A percentile compares a stretch with the other conserved stretches of the same genome.
These are phyloP conservation scores for Podospora fimiseda DNA, from an alignment of 495 filamentous ascomycete species.

Conservation along the genomic window DNA sequence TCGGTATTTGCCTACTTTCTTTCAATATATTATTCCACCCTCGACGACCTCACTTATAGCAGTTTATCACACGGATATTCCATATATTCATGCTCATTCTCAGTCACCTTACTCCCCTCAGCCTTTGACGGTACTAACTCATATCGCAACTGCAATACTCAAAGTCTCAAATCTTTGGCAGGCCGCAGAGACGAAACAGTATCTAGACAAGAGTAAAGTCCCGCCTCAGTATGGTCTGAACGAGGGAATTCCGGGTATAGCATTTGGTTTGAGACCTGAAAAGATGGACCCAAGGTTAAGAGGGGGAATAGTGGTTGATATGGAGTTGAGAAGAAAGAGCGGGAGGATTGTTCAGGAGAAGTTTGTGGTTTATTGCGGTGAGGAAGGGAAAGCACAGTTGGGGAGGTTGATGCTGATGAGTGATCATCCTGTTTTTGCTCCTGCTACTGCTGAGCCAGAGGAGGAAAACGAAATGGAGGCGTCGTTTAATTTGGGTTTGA, in stretches of 20 bases:
- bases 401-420: conserved; percentile 52
- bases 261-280: conserved; percentile 47
- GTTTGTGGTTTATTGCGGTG: conserved; percentile 47
- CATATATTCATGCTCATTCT: conserved; percentile 27
- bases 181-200: conserved; percentile 57
- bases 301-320: conserved; percentile 64
- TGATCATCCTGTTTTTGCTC: conserved; percentile 65
- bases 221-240: conserved; percentile 71
- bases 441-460: conserved; percentile 34
- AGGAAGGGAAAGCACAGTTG: background rate
- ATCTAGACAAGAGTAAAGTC: conserved; percentile 60
- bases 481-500: conserved; percentile 81
- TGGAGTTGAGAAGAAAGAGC: conserved; percentile 77
- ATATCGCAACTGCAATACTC: conserved; percentile 48
- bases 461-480: conserved; percentile 51
- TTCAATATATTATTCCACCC: conserved; percentile 49
- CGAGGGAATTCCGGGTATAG: conserved; percentile 67
- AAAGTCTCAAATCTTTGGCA: conserved; percentile 56
- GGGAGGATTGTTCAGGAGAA: conserved; percentile 71
- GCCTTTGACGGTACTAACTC: conserved; percentile 52
- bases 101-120: conserved; percentile 53
- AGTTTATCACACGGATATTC: conserved; percentile 64
- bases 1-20: conserved; percentile 45
- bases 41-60: conserved; percentile 49
- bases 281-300: too few species aligned